Evolutionary conservation across 441 rosid species (phyloP).

Genomic region (Pelargonium australe): DNA sequence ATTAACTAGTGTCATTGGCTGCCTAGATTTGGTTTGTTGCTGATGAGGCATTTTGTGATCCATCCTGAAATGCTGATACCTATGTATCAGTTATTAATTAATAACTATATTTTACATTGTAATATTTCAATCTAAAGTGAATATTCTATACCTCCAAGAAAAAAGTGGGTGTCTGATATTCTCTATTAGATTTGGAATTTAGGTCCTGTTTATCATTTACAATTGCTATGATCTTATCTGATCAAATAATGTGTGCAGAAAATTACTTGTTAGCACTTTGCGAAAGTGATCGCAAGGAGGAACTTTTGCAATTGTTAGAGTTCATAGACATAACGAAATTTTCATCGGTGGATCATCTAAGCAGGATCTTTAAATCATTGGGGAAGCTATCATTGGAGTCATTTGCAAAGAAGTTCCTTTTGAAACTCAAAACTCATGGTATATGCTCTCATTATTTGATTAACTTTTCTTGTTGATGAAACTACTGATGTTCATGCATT

Average conservation of each 20-base stretch:
- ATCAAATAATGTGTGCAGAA: conserved; percentile 39
- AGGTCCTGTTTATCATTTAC: background rate
- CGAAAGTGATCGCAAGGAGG: conserved; percentile 45
- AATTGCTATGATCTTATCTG: conserved; percentile 2
- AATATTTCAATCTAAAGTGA: too few species aligned
- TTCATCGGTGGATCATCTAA: conserved; percentile 37
- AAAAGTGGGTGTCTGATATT: too few species aligned
- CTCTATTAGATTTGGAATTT: too few species aligned
- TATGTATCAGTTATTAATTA: too few species aligned
- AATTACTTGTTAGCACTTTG: conserved; percentile 69
- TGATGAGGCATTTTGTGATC: too few species aligned
- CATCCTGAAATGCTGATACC: too few species aligned
- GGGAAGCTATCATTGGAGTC: conserved; percentile 58
- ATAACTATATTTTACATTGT: too few species aligned
- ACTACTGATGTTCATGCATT: conserved; percentile 9
- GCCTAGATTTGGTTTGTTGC: too few species aligned
- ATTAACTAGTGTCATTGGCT: background rate
- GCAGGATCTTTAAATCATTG: conserved; percentile 49
- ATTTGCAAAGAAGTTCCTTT: conserved; percentile 46
- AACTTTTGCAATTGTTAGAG: conserved; percentile 51
- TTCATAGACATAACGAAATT: conserved; percentile 50
- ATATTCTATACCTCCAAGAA: too few species aligned
- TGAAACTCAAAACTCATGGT: conserved; percentile 39
- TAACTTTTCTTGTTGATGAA: conserved; percentile 13
- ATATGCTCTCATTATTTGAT: conserved; percentile 26